Base-by-base conservation (phyloP, 2,329 filamentous ascomycete genomes). In the Davidsoniella virescens region DNA sequence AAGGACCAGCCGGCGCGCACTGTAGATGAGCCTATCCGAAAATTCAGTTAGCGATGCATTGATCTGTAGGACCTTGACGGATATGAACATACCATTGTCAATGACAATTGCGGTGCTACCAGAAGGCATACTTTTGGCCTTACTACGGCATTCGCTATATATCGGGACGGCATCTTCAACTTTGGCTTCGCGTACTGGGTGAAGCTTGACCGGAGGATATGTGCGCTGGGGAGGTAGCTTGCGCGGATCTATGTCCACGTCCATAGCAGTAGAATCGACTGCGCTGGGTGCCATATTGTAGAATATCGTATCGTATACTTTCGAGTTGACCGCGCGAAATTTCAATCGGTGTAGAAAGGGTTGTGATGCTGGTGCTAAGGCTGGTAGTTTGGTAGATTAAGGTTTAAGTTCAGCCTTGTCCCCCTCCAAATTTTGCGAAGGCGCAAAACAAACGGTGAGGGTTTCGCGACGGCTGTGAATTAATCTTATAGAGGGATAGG, bases 1-100 rank as follows among this genome's bases (percentile, higher is more conserved):
- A 94, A 94, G 6, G 88, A 94, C 88, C 90, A 98, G 56, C 92
- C 92, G 49, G 90, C 90, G 65, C 93, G 87, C 53, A 95, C 78
- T 29, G 81, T 72, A 49, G 84, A 93, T 20, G 90, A 92, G 57
- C 92, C 88, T 94, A 46, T 37, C 23, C 26, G 14, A 25, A 37
- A 6, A 38, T 50, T 23, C 36, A 37, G 55, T 60, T 52, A 62
- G 50, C 39, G 26, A 33, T 18, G 17, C n/a, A 14, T 48, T n/a
- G 46, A 7, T 26, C 14, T 25, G 10, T 33, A 29, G 17, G 16
- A 45, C 8, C 10, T 16, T 17, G n/a, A 29, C 33, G 10, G 26
- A 23, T 23, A 5, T 23, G 44, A 39, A 44, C 66, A 54, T 68
- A 93, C 88, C 92, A 82, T 95, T 95, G 69, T 98, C 92, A 61